These are phyloP conservation scores for Leishmania amazonensis DNA, from an alignment of 208 protist genomes.

Conservation along the genomic window DNA sequence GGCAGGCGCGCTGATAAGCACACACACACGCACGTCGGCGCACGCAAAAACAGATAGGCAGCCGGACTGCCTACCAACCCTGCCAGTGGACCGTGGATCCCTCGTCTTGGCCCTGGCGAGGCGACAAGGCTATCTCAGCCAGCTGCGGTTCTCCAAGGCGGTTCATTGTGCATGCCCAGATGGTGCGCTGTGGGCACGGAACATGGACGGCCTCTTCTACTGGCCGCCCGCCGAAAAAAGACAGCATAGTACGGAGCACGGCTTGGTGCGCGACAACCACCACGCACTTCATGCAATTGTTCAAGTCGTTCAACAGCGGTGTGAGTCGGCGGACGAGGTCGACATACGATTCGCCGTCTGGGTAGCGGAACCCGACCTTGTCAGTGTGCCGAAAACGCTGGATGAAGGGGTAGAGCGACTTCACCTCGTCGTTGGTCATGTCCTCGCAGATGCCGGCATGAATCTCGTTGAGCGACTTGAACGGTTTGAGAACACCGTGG, in stretches of 20 bases:
- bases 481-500: constrained; percentile 34
- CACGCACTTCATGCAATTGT: constrained; percentile 51
- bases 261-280: constrained; percentile 85
- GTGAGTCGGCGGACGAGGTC: constrained; percentile 76
- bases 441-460: constrained; percentile 88
- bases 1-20: not conserved
- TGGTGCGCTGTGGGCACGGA: constrained; percentile 68
- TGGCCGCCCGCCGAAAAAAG: constrained; percentile 68
- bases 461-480: constrained; percentile 86
- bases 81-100: constrained; percentile 6
- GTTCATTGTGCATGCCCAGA: constrained; percentile 83
- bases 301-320: constrained; percentile 66
- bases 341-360: constrained; percentile 82
- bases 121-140: constrained; percentile 49
- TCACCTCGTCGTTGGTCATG: constrained; percentile 85
- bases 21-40: not conserved
- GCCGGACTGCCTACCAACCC: constrained; percentile 19
- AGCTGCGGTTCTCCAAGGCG: constrained; percentile 60
- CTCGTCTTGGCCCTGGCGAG: constrained; percentile 12
- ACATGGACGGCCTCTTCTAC: constrained; percentile 76
- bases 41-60: not conserved
- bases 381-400: constrained; percentile 65
- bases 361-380: constrained; percentile 88
- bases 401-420: constrained; percentile 66
- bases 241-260: constrained; percentile 77